Evolutionary conservation across 2,329 filamentous ascomycete species (phyloP).

Genomic region (Ophiostoma triangulosporum): DNA sequence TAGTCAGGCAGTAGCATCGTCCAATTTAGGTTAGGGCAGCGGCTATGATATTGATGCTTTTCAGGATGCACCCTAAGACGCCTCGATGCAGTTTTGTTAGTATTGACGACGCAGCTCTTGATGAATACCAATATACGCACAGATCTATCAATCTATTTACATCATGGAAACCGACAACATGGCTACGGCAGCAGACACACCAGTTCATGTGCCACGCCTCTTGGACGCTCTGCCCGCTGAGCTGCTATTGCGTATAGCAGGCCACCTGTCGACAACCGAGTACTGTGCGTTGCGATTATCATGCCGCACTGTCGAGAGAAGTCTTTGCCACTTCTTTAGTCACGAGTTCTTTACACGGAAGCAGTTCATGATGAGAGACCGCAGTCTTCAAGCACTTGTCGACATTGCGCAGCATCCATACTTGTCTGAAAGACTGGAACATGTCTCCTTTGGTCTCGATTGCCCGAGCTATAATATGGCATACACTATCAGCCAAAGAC

Average conservation of each 20-base stretch:
- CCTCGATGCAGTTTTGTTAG: too few species aligned
- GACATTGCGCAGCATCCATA: slow-evolving; percentile 35
- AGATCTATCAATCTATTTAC: too few species aligned
- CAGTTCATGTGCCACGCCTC: background rate
- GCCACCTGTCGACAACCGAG: slow-evolving; percentile 39
- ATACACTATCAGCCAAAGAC: background rate
- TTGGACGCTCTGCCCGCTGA: slow-evolving; percentile 37
- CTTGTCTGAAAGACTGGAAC: slow-evolving; percentile 25
- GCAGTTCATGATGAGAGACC: slow-evolving; percentile 49
- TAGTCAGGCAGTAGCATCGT: too few species aligned
- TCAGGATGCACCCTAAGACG: too few species aligned
- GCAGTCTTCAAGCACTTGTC: slow-evolving; percentile 41
- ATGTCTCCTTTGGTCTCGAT: slow-evolving; percentile 37
- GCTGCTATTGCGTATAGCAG: slow-evolving; percentile 41
- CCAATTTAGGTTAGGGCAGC: too few species aligned
- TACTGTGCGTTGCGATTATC: slow-evolving; percentile 39
- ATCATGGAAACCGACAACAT: background rate
- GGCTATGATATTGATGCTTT: too few species aligned
- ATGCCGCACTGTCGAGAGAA: slow-evolving; percentile 38
- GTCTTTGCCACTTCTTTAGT: slow-evolving; percentile 41
- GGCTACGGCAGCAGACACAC: background rate
- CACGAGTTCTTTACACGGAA: slow-evolving; percentile 51
- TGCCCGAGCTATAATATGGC: too few species aligned
- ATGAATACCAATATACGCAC: too few species aligned
- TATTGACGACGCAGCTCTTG: too few species aligned